Base-by-base conservation (phyloP, 1,139 yeast genomes). In the Kurtzmaniella quercitrusa region DNA sequence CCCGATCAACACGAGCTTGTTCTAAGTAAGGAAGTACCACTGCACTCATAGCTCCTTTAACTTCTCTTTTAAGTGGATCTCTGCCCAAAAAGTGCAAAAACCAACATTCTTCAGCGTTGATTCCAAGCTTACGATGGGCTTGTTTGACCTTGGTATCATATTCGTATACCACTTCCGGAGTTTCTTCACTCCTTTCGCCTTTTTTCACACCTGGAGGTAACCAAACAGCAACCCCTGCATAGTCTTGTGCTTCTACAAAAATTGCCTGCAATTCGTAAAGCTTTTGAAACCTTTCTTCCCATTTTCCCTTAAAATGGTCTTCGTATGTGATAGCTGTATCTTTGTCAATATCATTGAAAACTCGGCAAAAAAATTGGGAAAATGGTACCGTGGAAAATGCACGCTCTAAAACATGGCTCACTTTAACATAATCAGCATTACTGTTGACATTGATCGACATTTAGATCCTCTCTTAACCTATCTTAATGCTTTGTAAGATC, bases 201-300 rank as follows among this genome's bases (percentile, higher is more conserved):
- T 15, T 20, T 17, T 26, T 45, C 5, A 14, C 14, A 3, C 30
- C 30, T n/a, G 50, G 50, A 22, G 43, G 42, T 20, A 45, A 42
- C 51, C 51, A 48, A 5, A 45, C 35, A 6, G 45, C 50, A 2
- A 47, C 45, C 5, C 46, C 48, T 12, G 43, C 42, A 38, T 39
- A 48, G n/a, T 47, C 42, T 20, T 45, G 32, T 2, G 43, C 36
- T 17, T 48, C 45, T 11, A 40, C 35, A 1, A 46, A 32, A n/a
- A 32, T 28, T 1, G 47, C 50, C 5, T 45, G 45, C 5, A 32
- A 22, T 3, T 45, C 34, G 8, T 30, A 9, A 19, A 47, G 39
- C 7, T 41, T 33, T 3, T 18, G 9, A 2, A 46, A 11, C 34
- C 48, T 40, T 11, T 39, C 41, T 14, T 26, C 34, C n/a, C 30